Conservation (phyloP, 257 asterid species). For the Fraxinus excelsior region DNA sequence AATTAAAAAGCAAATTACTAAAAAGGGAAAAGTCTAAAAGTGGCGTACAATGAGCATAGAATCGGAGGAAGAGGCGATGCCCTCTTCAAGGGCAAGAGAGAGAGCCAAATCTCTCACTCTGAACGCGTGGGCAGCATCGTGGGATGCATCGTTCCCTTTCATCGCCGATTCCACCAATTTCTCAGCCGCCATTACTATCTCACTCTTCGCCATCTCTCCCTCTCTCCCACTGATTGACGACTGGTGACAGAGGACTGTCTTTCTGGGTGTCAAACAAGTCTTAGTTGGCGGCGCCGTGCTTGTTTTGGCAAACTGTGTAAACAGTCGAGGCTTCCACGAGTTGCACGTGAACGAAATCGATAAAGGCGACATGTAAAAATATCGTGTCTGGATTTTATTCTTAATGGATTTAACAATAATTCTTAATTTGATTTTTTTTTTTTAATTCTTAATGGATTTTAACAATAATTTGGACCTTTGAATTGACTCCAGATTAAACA, state of each 20-base stretch:
- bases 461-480: too few relatives aligned
- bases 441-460: too few relatives aligned
- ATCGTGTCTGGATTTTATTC: too few relatives aligned
- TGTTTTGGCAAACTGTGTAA: background rate
- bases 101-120: conserved; percentile 89
- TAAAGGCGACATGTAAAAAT: background rate
- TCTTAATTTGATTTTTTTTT: too few relatives aligned
- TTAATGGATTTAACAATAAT: too few relatives aligned
- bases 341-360: background rate
- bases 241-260: background rate
- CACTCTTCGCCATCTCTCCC: conserved; percentile 44
- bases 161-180: conserved; percentile 65
- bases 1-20: background rate
- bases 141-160: conserved; percentile 92
- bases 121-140: conserved; percentile 93
- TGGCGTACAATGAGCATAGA: conserved; percentile 57
- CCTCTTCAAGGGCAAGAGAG: conserved; percentile 82
- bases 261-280: background rate
- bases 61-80: conserved; percentile 49
- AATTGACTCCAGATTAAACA: too few relatives aligned
- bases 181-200: conserved; percentile 64
- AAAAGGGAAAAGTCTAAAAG: background rate
- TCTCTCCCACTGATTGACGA: background rate
- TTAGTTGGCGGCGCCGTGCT: background rate
- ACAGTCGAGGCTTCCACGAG: background rate